Evolutionary conservation across 2,329 filamentous ascomycete species (phyloP), one percentile per base, ranked within the genome.

Genomic region (Dactylellina cionopaga): DNA sequence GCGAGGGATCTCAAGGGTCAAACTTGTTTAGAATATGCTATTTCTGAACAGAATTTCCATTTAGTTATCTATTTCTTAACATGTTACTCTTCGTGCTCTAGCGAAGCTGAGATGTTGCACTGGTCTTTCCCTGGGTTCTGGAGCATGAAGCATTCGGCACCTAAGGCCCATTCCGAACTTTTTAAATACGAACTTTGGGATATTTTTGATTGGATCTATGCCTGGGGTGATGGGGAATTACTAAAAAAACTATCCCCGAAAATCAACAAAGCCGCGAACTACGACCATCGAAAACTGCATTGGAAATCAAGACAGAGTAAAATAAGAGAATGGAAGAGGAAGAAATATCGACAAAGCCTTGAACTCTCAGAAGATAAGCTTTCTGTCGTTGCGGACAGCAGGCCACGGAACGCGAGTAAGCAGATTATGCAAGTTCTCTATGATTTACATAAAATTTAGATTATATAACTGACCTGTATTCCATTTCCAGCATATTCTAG

Each of bases 161-260:
- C 17, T n/a, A 29, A 22, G 13, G 24, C 35, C 37, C 22, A 62
- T 35, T 27, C 29, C 17, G 25, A 62, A 1, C 19, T 39, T 7
- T 0, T 43, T 15, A 56, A 70, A 13, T 9, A 41, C 6, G 19
- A 49, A 43, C 49, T 55, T 3, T 70, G 65, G 65, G 55, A 70
- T 62, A 43, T 29, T 7, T 70, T 62, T n/a, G 65, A 70, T 24
- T 70, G 65, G 55, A 56, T 47, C 1, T 62, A 55, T 33, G 55
- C 65, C 11, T 56, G 39, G 25, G 56, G 56, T 13, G 13, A 35
- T 3, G 27, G 25, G 11, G 47, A 33, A n/a, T 1, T 24, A 6
- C 2, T 70, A 5, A 11, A 44, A 17, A 25, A 35, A 5, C 25
- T 29, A 22, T 64, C 54, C 17, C 59, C 59, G 25, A 22, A 62